Base-by-base conservation (phyloP, 1,139 yeast species). In the Zygosaccharomyces sapae region DNA sequence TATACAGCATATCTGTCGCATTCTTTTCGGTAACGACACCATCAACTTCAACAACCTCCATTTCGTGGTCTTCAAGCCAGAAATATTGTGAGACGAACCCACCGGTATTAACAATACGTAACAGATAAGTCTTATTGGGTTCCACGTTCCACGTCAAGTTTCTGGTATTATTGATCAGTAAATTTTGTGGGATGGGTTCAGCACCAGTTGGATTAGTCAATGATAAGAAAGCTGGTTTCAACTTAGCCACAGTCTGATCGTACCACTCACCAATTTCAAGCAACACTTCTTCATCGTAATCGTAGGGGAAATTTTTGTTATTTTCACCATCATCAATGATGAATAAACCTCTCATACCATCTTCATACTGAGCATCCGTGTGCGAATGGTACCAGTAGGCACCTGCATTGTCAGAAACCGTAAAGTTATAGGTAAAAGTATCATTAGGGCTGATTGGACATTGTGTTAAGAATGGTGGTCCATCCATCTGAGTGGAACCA, bases 321-420 rank as follows among this genome's bases (percentile, higher is more conserved):
- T 55, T 46, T 39, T 57, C 59, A 27, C 58, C 58, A 53, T 83
- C 86, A 50, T 77, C 75, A 55, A 90, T 82, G 49, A 90, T 76
- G 53, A 90, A 76, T 33, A 84, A 69, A 53, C 88, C 96, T 65
- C 96, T 79, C 73, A 89, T 77, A 54, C 97, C 97, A 66, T 90
- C 97, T 60, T 92, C 86, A 62, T 89, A 90, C 66, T 89, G 95
- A 50, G 86, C 83, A 9, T 78, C 75, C 24, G 86, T 78, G 69
- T 90, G 97, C n/a, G 96, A 85, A 68, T 90, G 97, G 72, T 90
- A 90, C 97, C 97, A 90, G 73, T 76, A 90, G 3, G 95, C 79
- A 53, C 97, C 97, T 41, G 75, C 77, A 66, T 90, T 96, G 63
- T 82, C 80, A 9, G 74, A 74, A 39, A 88, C 88, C 8, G 95